Evolutionary conservation across 495 filamentous ascomycete species (phyloP), one percentile per base, ranked within the genome.

Genomic region (Tuber calosporum): DNA sequence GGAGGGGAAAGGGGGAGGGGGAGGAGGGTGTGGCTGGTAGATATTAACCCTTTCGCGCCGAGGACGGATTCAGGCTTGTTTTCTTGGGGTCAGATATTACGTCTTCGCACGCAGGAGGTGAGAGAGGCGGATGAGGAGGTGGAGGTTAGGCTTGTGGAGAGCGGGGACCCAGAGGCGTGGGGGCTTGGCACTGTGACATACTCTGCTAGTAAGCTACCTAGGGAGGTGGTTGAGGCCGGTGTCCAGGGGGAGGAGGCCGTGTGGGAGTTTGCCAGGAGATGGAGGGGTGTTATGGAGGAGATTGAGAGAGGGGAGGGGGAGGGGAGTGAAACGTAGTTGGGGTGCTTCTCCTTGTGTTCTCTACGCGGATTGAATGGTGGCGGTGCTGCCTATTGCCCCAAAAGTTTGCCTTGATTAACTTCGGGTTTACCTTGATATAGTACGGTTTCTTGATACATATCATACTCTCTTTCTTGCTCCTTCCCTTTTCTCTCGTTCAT

Each of bases 31-130:
- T 90, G 94, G 85, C 84, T 99, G 38, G 89, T 98, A 43, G 95
- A 99, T 81, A 89, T 99, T 70, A 98, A 99, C 76, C 93, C 95
- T 0, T 99, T 95, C 92, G 96, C 95, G 17, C 89, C 87, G 69
- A 83, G 93, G 72, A 99, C 95, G 0, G 95, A 99, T 82, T 88
- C 92, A 15, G 81, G 97, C 66, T 84, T 98, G 22, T 99, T 97
- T 81, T 90, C 89, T 69, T 99, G 95, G 95, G 73, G 90, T 72
- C 96, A 98, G 83, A 85, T 99, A 26, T 81, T 99, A 76, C 87
- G 84, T 0, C 86, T 92, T 84, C 41, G 75, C 78, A 83, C 85
- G 38, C 83, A 82, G 7, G 85, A 84, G 5, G 82, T 81, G 22
- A 73, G 67, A 7, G 80, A 81, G 17, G 79, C 76, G 26, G 82